phyloP scores from a whole-genome alignment of 2,329 filamentous ascomycete species.

The Bipolaris oryzae region DNA sequence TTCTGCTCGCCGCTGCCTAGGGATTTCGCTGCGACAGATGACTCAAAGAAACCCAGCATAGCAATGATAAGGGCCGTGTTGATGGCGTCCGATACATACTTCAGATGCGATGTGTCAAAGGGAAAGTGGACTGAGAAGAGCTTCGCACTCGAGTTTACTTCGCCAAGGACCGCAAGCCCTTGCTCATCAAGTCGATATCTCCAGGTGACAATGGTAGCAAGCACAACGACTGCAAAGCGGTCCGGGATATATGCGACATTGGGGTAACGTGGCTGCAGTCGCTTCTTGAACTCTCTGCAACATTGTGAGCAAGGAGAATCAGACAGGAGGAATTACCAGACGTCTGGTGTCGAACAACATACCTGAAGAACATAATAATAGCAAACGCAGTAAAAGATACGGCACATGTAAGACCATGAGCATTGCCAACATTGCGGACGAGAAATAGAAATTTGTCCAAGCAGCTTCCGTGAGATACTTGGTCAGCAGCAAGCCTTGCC shows the following conservation, averaged over 20 bases:
- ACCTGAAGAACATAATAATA: conserved; percentile 91
- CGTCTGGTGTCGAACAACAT: conserved; percentile 34
- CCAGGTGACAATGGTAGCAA: conserved; percentile 82
- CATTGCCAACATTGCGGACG: conserved; percentile 66
- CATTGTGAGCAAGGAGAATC: conserved; percentile 16
- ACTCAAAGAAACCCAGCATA: conserved; percentile 97
- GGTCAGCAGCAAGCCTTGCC: conserved; percentile 66
- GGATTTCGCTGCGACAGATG: conserved; percentile 92
- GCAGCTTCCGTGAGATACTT: conserved; percentile 82
- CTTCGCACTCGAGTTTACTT: conserved; percentile 74
- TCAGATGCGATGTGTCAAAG: conserved; percentile 75
- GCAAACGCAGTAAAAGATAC: conserved; percentile 80
- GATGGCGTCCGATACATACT: conserved; percentile 83
- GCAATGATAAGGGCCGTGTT: conserved; percentile 92
- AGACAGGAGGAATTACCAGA: not conserved
- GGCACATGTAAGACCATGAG: conserved; percentile 75
- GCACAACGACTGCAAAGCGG: conserved; percentile 84
- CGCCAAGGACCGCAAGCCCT: conserved; percentile 83
- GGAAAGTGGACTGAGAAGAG: conserved; percentile 86
- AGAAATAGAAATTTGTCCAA: conserved; percentile 86
- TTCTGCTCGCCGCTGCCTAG: conserved; percentile 60
- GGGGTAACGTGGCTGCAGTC: conserved; percentile 78
- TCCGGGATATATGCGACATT: conserved; percentile 88
- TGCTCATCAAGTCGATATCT: conserved; percentile 75
- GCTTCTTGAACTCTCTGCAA: conserved; percentile 76